phyloP scores from a whole-genome alignment of 768 basidiomycete species.

The Mrakia hoshinonis region DNA sequence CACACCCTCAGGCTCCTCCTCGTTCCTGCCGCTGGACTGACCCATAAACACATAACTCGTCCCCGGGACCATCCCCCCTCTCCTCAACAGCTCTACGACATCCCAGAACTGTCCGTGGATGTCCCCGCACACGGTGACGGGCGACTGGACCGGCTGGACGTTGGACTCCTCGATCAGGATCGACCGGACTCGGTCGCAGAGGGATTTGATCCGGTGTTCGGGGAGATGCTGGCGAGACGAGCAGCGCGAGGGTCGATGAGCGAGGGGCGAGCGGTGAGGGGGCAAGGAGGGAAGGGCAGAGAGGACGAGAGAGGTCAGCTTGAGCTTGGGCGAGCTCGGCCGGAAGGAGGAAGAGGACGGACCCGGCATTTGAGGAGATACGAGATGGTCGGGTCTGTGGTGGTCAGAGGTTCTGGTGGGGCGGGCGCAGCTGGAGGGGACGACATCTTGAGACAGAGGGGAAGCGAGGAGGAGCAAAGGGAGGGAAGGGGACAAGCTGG shows the following conservation, averaged over 20 bases:
- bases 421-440: not conserved
- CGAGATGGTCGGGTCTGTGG: constrained; percentile 18
- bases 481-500: not conserved
- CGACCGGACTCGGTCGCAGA: constrained; percentile 24
- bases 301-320: not conserved
- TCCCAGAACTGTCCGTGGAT: constrained; percentile 99
- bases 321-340: not conserved
- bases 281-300: not conserved
- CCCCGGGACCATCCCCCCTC: constrained; percentile 26
- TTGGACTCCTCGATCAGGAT: constrained; percentile 45
- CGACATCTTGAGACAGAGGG: not conserved
- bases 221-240: constrained; percentile 16
- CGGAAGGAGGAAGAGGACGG: not conserved
- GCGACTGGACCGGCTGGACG: constrained; percentile 44
- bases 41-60: constrained; percentile 31
- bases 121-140: constrained; percentile 57
- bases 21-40: not conserved
- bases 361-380: constrained; percentile 26
- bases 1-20: not conserved
- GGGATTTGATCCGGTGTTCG: constrained; percentile 23
- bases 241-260: not conserved
- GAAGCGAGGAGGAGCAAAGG: not conserved
- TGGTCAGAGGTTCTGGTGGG: constrained; percentile 9
- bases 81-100: constrained; percentile 55
- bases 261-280: not conserved